These are phyloP conservation scores for Curvularia sp. DNA, from an alignment of 2,329 filamentous ascomycete species.

Conservation along the genomic window DNA sequence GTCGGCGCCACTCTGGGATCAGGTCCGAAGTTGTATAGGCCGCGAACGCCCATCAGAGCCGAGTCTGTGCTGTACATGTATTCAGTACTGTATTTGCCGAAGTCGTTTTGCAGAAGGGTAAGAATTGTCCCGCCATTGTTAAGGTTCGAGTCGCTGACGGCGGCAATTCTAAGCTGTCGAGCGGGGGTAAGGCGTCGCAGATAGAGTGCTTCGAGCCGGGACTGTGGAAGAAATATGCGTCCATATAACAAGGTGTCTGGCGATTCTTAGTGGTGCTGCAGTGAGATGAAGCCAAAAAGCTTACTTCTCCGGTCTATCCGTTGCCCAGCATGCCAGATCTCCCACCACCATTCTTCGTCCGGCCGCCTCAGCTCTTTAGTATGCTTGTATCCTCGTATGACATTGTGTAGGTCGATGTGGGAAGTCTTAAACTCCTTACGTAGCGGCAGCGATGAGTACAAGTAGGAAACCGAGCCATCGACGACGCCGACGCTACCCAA, in stretches of 20 bases:
- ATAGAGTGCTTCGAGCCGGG: slow-evolving; percentile 84
- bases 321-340: slow-evolving; percentile 60
- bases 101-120: slow-evolving; percentile 79
- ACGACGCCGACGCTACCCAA: slow-evolving; percentile 89
- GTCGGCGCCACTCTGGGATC: slow-evolving; percentile 60
- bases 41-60: slow-evolving; percentile 83
- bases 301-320: slow-evolving; percentile 58
- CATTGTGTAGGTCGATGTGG: slow-evolving; percentile 74
- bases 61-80: slow-evolving; percentile 93
- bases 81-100: slow-evolving; percentile 85
- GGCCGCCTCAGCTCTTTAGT: slow-evolving; percentile 69
- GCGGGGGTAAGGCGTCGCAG: slow-evolving; percentile 78
- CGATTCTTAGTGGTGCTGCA: slow-evolving; percentile 28
- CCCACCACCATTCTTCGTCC: slow-evolving; percentile 60
- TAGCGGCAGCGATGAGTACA: slow-evolving; percentile 88
- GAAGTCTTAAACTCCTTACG: slow-evolving; percentile 72
- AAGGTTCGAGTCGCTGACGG: slow-evolving; percentile 74
- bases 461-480: slow-evolving; percentile 95
- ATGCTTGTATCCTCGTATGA: slow-evolving; percentile 84
- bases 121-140: slow-evolving; percentile 79
- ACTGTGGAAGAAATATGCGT: slow-evolving; percentile 80
- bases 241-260: slow-evolving; percentile 73
- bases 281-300: slow-evolving; percentile 17
- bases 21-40: slow-evolving; percentile 91
- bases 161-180: slow-evolving; percentile 79